A percentile compares a stretch with the other conserved stretches of the same genome.
Evolutionary conservation across 2,329 filamentous ascomycete species (phyloP).

Genomic region (Lasiodiplodia citricola): DNA sequence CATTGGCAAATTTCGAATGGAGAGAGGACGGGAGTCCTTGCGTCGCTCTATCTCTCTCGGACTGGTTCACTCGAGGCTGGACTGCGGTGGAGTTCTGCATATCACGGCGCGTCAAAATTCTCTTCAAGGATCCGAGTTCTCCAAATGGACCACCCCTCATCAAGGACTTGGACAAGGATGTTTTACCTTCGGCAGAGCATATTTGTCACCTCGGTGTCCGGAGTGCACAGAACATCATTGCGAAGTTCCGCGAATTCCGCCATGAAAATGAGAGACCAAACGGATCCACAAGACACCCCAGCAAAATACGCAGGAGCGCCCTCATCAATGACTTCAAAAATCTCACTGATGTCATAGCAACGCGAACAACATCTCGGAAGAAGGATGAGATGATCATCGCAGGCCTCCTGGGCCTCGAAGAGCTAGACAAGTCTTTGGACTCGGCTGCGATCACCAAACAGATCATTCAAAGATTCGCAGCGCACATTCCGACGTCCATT

Average conservation of each 20-base stretch:
- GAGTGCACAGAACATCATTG: not conserved
- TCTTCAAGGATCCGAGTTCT: not conserved
- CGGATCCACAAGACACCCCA: not conserved
- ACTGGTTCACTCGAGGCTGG: no score
- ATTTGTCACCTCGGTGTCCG: not conserved
- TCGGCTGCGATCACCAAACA: not conserved
- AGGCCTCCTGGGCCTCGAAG: not conserved
- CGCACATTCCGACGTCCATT: not conserved
- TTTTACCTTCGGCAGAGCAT: not conserved
- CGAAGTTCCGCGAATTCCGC: not conserved
- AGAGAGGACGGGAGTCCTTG: no score
- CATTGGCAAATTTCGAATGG: no score
- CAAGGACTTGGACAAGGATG: not conserved
- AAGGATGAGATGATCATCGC: not conserved
- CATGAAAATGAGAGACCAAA: not conserved
- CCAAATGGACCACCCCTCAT: not conserved
- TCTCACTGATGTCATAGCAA: not conserved
- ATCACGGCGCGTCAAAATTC: no score
- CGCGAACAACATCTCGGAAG: not conserved
- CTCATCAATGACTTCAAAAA: not conserved
- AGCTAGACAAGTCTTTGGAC: not conserved
- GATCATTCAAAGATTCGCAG: not conserved
- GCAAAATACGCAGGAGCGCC: not conserved
- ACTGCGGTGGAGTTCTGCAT: no score
- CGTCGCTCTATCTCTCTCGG: no score